phyloP scores from a whole-genome alignment of 2,329 filamentous ascomycete species.

The Aaosphaeria pasadenensis region DNA sequence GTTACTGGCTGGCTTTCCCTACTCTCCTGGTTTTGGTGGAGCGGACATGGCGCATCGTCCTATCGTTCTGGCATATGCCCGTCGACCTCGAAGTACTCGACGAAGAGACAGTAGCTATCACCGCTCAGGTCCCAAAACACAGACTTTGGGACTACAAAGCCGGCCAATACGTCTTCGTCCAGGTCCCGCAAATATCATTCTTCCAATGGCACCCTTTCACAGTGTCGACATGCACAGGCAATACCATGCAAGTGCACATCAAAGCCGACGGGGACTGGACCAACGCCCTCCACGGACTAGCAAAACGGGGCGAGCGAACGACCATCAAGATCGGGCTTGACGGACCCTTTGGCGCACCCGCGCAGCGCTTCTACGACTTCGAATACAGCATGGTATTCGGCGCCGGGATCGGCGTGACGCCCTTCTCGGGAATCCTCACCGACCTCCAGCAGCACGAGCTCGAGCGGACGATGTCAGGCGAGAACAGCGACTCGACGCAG shows the following conservation, averaged over 20 bases:
- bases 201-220: slow-evolving; percentile 63
- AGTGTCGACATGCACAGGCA: slow-evolving; percentile 53
- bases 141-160: slow-evolving; percentile 54
- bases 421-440: slow-evolving; percentile 56
- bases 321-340: slow-evolving; percentile 54
- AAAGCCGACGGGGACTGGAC: slow-evolving; percentile 61
- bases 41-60: slow-evolving; percentile 43
- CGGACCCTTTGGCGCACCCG: slow-evolving; percentile 57
- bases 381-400: slow-evolving; percentile 56
- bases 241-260: slow-evolving; percentile 55
- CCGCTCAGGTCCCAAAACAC: slow-evolving; percentile 47
- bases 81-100: slow-evolving; percentile 52
- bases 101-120: slow-evolving; percentile 52
- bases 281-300: slow-evolving; percentile 43
- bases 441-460: slow-evolving; percentile 51
- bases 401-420: slow-evolving; percentile 57
- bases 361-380: slow-evolving; percentile 58
- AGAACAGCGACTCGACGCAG: not conserved
- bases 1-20: slow-evolving; percentile 56
- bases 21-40: slow-evolving; percentile 52
- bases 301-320: slow-evolving; percentile 31
- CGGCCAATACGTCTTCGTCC: slow-evolving; percentile 58
- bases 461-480: slow-evolving; percentile 13
- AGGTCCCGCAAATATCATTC: slow-evolving; percentile 51
- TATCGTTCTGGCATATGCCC: slow-evolving; percentile 48